phyloP scores from a whole-genome alignment of 768 basidiomycete genomes.

The Dioszegia crocea region DNA sequence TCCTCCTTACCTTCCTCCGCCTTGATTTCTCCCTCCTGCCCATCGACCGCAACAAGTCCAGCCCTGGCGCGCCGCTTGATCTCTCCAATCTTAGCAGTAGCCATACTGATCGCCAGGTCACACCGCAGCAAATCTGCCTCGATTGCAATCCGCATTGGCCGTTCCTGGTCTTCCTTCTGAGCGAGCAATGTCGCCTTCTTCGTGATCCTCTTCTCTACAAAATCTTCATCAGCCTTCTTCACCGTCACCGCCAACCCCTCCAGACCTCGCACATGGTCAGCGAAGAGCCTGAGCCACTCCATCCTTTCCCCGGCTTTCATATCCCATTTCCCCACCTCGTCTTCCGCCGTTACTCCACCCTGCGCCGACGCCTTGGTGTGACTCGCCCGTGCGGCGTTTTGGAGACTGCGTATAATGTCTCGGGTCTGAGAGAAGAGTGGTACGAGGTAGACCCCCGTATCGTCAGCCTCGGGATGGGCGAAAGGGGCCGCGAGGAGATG shows the following conservation, averaged over 20 bases:
- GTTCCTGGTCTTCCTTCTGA: slow-evolving; percentile 11
- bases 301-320: not conserved
- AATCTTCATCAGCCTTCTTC: not conserved
- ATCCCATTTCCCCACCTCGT: not conserved
- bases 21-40: too few species aligned
- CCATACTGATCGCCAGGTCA: slow-evolving; percentile 31
- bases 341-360: not conserved
- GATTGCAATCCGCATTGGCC: slow-evolving; percentile 18
- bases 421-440: slow-evolving; percentile 16
- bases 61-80: slow-evolving; percentile 23
- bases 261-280: slow-evolving; percentile 6
- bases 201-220: not conserved
- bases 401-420: slow-evolving; percentile 10
- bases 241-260: not conserved
- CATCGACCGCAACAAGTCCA: too few species aligned
- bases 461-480: not conserved
- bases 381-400: slow-evolving; percentile 14
- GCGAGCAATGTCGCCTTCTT: slow-evolving; percentile 1
- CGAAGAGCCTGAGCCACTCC: slow-evolving; percentile 7
- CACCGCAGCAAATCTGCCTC: slow-evolving; percentile 24
- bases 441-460: not conserved
- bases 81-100: slow-evolving; percentile 16
- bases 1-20: not conserved
- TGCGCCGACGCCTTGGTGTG: not conserved
- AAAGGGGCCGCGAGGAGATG: slow-evolving; percentile 3